phyloP scores from a whole-genome alignment of 768 basidiomycete genomes.

The Cubamyces sp. region DNA sequence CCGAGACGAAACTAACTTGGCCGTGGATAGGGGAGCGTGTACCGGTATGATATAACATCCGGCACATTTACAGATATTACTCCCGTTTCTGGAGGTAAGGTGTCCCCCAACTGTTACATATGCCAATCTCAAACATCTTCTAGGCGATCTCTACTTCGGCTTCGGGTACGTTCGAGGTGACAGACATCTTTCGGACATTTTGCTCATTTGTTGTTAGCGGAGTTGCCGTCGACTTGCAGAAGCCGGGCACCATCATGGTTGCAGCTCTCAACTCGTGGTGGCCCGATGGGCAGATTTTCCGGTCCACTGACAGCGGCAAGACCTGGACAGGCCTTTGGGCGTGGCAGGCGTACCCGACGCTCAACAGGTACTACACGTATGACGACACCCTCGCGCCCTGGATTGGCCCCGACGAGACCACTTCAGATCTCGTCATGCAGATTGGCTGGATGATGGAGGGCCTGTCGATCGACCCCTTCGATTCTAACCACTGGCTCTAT shows the following conservation, averaged over 20 bases:
- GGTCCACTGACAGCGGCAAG: slow-evolving; percentile 58
- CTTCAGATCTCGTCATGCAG: slow-evolving; percentile 50
- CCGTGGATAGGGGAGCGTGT: slow-evolving; percentile 26
- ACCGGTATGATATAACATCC: slow-evolving; percentile 55
- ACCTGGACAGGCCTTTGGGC: slow-evolving; percentile 65
- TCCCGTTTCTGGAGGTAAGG: slow-evolving; percentile 52
- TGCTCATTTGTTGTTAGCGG: slow-evolving; percentile 36
- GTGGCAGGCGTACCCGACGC: slow-evolving; percentile 51
- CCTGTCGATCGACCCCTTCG: slow-evolving; percentile 65
- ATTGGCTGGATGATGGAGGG: slow-evolving; percentile 79
- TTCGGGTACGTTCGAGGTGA: slow-evolving; percentile 44
- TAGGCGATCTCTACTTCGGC: slow-evolving; percentile 57
- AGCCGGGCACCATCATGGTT: slow-evolving; percentile 68
- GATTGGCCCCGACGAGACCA: slow-evolving; percentile 54
- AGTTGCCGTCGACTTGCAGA: slow-evolving; percentile 60
- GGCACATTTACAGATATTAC: slow-evolving; percentile 65
- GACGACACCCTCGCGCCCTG: slow-evolving; percentile 61
- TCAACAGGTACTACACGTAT: slow-evolving; percentile 56
- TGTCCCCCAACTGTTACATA: neutral
- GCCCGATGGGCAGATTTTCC: slow-evolving; percentile 69
- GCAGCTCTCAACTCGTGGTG: slow-evolving; percentile 54
- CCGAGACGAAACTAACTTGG: neutral
- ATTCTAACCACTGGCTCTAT: slow-evolving; percentile 71
- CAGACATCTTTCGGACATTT: neutral
- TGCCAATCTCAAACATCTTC: neutral